Evolutionary conservation across 768 basidiomycete species (phyloP), one percentile per base, ranked within the genome.

Genomic region (Porphyrellus cyaneotinctus): DNA sequence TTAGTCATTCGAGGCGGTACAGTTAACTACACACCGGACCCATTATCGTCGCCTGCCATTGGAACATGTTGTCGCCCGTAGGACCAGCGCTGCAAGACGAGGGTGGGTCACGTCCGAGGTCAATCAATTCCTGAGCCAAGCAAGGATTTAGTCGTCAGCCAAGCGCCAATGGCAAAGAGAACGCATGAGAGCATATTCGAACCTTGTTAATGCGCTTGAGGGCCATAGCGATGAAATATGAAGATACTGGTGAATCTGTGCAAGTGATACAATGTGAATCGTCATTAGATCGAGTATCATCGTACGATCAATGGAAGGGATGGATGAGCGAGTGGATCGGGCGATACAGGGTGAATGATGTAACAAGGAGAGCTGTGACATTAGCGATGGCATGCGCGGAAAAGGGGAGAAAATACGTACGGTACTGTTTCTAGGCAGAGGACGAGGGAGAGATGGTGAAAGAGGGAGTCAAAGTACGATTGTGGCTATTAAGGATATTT

Each of bases 201-300:
- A 91, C 94, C 89, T 97, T 98, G 88, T 95, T 95, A 78, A 98
- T 98, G 82, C 95, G 95, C 82, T 95, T 97, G 62, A 97, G 82
- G 67, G 95, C 94, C 95, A 97, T 97, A 64, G 63, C 38, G 43
- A 8, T 49, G 46, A 38, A 46, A 56, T 37, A 43, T 22, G 36
- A 53, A 52, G 44, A 53, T 55, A 7, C 39, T 50, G 41, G 55
- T 14, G 51, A 48, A 41, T 59, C 57, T 69, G 51, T 53, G 52
- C 38, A n/a, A 45, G 44, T 18, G 22, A 22, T 46, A 47, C 23
- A n/a, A 47, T 4, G 36, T 30, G 47, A 46, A 65, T 70, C 65
- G 54, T 28, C 24, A 36, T 9, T 48, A 63, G 69, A 72, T 71
- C 72, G 61, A 58, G 53, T 20, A 32, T 54, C 64, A 77, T 77